Evolutionary conservation across 805 yeast genomes (phyloP), one percentile per base, ranked within the genome.

Genomic region (Myxozyma vanderwaltii): DNA sequence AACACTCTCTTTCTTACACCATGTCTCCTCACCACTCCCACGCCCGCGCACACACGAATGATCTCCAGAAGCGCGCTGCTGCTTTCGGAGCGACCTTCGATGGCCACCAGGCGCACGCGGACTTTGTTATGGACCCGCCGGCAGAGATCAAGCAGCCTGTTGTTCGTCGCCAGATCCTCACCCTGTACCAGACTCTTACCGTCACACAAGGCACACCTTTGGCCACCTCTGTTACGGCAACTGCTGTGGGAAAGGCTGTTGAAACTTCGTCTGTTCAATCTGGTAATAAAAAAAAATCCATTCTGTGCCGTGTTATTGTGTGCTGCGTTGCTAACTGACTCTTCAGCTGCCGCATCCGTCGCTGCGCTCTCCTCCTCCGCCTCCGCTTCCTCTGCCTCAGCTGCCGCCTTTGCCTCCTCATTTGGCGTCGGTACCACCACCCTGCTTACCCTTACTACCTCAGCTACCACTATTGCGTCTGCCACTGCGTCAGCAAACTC

Each of bases 401-500:
- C 61, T 33, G 55, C 62, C 19, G 38, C 56, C 41, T 36, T 45
- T 17, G 35, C 55, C 43, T 35, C 55, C 23, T 33, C 49, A 8
- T 27, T 44, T n/a, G n/a, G n/a, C n/a, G n/a, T n/a, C 19, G 39
- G 48, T 13, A 33, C 56, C 33, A 23, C 63, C 13, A 26, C 54
- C 12, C 24, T 46, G 12, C 35, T 44, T 35, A 40, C 46, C 47
- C 8, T 13, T 23, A 86, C 90, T 19, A 79, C 78, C 24, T 78
- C 79, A 61, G 80, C 82, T 27, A 91, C 92, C 63, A 89, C 44
- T 36, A n/a, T 52, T 41, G 33, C 51, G 4, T 23, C 53, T 15
- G 12, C 43, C 53, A 17, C 36, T 24, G 29, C 35, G 15, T 31
- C 33, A 27, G 31, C 36, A n/a, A 19, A 17, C 50, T 5, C 19